These are phyloP conservation scores for Galeopsis tetrahit DNA, from an alignment of 257 asterid genomes.

Conservation along the genomic window DNA sequence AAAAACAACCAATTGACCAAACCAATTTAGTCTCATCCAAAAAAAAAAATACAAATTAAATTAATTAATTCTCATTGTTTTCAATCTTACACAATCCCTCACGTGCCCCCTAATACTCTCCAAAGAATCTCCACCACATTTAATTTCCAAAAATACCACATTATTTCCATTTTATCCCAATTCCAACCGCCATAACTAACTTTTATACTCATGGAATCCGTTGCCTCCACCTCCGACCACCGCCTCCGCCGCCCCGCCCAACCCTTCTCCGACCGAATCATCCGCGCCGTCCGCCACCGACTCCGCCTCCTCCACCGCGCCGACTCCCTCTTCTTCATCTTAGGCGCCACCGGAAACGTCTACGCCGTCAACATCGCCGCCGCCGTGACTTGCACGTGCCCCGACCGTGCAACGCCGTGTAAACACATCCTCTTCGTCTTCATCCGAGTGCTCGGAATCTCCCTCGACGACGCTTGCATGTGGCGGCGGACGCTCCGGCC, in stretches of 20 bases:
- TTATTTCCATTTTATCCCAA: not conserved
- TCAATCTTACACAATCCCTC: constrained; percentile 63
- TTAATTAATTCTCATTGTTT: constrained; percentile 12
- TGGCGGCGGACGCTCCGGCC: constrained; percentile 75
- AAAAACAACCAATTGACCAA: constrained; percentile 37
- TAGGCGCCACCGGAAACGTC: constrained; percentile 92
- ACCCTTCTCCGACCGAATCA: constrained; percentile 63
- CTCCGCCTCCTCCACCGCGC: constrained; percentile 88
- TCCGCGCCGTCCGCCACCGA: constrained; percentile 86
- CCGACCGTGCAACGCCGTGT: constrained; percentile 81
- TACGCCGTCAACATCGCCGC: constrained; percentile 79
- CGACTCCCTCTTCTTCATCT: constrained; percentile 70
- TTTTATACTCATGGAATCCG: constrained; percentile 56
- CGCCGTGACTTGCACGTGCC: constrained; percentile 78
- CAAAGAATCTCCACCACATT: constrained; percentile 60
- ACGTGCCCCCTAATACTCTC: constrained; percentile 67
- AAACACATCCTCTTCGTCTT: constrained; percentile 84
- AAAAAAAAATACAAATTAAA: constrained; percentile 28
- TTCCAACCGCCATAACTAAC: constrained; percentile 36
- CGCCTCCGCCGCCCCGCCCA: constrained; percentile 49
- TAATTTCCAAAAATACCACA: constrained; percentile 17
- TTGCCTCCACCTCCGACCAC: constrained; percentile 48
- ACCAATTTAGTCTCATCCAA: constrained; percentile 17
- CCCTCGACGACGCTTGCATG: constrained; percentile 61
- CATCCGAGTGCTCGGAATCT: constrained; percentile 67